These are phyloP conservation scores for Samsoniella hepiali DNA, from an alignment of 2,329 filamentous ascomycete genomes.

Conservation along the genomic window DNA sequence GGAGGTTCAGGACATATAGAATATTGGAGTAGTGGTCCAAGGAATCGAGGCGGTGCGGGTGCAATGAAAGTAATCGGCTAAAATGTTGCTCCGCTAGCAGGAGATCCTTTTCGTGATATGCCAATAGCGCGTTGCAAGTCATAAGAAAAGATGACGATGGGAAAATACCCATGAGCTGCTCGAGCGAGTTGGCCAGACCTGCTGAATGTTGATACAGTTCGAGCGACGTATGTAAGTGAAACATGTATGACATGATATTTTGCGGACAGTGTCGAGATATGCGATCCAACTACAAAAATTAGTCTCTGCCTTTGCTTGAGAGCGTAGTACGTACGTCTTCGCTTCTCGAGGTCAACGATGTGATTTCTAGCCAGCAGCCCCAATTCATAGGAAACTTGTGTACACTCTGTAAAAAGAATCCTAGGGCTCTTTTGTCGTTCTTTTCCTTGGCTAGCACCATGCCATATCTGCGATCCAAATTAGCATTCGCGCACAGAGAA, in stretches of 20 bases:
- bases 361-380: conserved; percentile 94
- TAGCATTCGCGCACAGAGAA: not conserved
- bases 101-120: conserved; percentile 87
- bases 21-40: conserved; percentile 98
- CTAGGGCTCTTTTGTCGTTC: conserved; percentile 79
- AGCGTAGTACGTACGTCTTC: conserved; percentile 65
- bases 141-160: conserved; percentile 85
- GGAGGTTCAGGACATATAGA: conserved; percentile 83
- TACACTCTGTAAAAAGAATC: conserved; percentile 84
- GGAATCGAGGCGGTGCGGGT: conserved; percentile 74
- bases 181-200: conserved; percentile 68
- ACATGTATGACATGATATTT: conserved; percentile 91
- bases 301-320: conserved; percentile 24
- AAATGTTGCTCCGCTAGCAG: conserved; percentile 65
- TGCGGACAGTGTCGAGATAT: conserved; percentile 72
- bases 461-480: conserved; percentile 60
- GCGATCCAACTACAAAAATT: conserved; percentile 58
- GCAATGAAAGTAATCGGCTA: conserved; percentile 74
- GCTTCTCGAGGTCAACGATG: conserved; percentile 70
- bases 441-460: conserved; percentile 88
- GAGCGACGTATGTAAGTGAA: conserved; percentile 85
- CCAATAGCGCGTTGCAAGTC: conserved; percentile 81
- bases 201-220: conserved; percentile 86
- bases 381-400: conserved; percentile 93
- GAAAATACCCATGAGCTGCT: conserved; percentile 79